A percentile compares a stretch with the other conserved stretches of the same genome.
Evolutionary conservation across 2,329 filamentous ascomycete genomes (phyloP).

Genomic region (Venturia carpophila): DNA sequence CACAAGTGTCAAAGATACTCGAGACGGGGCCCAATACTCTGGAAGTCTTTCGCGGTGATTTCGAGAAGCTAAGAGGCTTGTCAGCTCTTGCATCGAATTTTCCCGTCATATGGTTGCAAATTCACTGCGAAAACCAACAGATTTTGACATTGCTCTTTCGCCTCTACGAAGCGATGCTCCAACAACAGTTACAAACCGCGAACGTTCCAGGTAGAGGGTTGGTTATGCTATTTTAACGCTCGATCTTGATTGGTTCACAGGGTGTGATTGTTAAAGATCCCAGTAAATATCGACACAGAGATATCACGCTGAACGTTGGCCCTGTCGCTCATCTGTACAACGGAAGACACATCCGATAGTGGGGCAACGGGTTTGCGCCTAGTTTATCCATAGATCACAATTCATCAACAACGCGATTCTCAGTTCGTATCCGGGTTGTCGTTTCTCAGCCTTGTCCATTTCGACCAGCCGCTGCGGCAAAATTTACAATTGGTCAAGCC

Average conservation of each 20-base stretch:
- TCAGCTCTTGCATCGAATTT: neutral
- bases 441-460: neutral
- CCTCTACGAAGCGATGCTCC: too few species aligned
- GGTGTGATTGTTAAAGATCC: neutral
- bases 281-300: neutral
- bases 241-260: neutral
- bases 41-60: neutral
- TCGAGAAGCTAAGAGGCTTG: neutral
- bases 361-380: neutral
- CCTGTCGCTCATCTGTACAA: neutral
- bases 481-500: neutral
- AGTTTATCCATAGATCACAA: neutral
- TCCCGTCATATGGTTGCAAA: neutral
- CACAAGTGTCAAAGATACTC: neutral
- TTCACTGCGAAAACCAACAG: too few species aligned
- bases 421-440: neutral
- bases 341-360: neutral
- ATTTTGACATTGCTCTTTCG: neutral
- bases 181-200: neutral
- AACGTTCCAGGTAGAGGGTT: neutral
- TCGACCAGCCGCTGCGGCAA: neutral
- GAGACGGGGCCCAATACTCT: neutral
- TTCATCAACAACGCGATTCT: neutral
- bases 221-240: neutral
- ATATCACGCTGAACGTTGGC: neutral